Base-by-base conservation (phyloP, 768 basidiomycete genomes). In the Pleurotus salmoneostramineus region DNA sequence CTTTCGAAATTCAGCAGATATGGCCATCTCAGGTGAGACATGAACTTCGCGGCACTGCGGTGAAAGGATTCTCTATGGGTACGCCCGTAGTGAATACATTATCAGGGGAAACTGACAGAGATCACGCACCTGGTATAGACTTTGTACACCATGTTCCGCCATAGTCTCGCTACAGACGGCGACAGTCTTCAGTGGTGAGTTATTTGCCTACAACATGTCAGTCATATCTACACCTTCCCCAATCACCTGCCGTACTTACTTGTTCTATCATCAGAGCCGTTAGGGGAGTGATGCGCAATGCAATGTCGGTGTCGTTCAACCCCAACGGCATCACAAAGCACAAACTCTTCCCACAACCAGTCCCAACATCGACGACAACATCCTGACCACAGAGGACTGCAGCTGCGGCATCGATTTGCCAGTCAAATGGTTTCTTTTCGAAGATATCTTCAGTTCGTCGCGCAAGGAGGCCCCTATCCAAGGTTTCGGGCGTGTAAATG, bases 11-110 rank as follows among this genome's bases (percentile, higher is more conserved):
- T 60, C 57, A 12, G 1, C 10, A 3, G 64, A 65, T 4, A 55
- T 48, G 3, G 47, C 56, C 21, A 63, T 66, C 45, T 66, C 64
- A 1, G 64, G 62, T 0, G 64, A 66, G 21, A 66, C 62, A 2
- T 65, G n/a, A 11, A 65, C 56, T 17, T 4, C 37, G 14, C 37
- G 37, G 37, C 37, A 40, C 14, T 6, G 6, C 37, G 6, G 7
- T 40, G 37, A 6, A 6, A 40, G 37, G 37, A 40, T 40, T 6
- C 37, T 6, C 37, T 40, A 40, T 40, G 14, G 7, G 6, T 40
- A n/a, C n/a, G n/a, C 37, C 37, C 6, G 37, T 40, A 14, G 14
- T 6, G 7, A 40, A 14, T 14, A 40, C 7, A 40, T 6, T 40
- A 6, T 40, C 14, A 14, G 37, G 37, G 37, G n/a, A n/a, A n/a